A percentile compares a stretch with the other conserved stretches of the same genome.
Evolutionary conservation across 2,329 filamentous ascomycete species (phyloP).

Genomic region (Bipolaris gigantea): DNA sequence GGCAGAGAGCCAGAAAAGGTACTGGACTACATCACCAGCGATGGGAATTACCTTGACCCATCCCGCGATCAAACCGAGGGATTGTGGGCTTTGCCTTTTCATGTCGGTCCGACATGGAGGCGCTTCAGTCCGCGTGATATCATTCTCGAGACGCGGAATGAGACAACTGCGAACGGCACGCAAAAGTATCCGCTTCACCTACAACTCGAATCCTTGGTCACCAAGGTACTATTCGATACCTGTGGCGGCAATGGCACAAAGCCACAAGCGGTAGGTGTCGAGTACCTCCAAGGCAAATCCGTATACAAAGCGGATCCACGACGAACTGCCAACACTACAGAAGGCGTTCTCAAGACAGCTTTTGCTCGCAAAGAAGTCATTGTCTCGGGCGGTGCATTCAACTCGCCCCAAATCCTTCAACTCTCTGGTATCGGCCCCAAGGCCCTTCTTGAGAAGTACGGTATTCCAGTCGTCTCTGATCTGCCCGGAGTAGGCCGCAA

Average conservation of each 20-base stretch:
- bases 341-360: constrained; percentile 8
- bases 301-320: constrained; percentile 50
- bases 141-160: constrained; percentile 15
- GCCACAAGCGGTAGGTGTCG: constrained; percentile 48
- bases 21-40: constrained; percentile 19
- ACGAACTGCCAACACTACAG: constrained; percentile 17
- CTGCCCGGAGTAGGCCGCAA: constrained; percentile 41
- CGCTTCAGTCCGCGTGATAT: constrained; percentile 22
- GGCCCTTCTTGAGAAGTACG: constrained; percentile 54
- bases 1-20: constrained; percentile 19
- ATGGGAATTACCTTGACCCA: constrained; percentile 18
- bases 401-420: constrained; percentile 64
- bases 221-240: constrained; percentile 45
- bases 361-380: constrained; percentile 29
- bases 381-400: constrained; percentile 54
- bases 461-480: constrained; percentile 57
- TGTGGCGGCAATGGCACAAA: constrained; percentile 16
- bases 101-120: constrained; percentile 19
- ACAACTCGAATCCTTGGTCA: constrained; percentile 45
- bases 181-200: constrained; percentile 20
- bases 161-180: constrained; percentile 11
- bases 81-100: constrained; percentile 44
- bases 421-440: constrained; percentile 63
- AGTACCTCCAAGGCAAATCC: constrained; percentile 46
- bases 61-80: constrained; percentile 35